A percentile compares a stretch with the other conserved stretches of the same genome.
Evolutionary conservation across 805 yeast genomes (phyloP).

Genomic region (Metschnikowia gelsemii): DNA sequence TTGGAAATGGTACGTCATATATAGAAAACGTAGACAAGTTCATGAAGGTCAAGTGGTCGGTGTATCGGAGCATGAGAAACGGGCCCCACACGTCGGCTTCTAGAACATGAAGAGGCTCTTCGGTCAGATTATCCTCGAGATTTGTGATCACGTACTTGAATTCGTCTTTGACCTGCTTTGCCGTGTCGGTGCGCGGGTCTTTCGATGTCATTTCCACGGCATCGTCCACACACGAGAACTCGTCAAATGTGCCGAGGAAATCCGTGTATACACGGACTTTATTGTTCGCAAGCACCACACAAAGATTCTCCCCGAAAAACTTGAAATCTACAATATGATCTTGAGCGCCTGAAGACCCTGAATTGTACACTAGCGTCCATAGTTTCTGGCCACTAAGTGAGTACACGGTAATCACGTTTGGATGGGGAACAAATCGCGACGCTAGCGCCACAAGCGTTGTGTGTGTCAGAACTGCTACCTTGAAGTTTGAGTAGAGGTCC

Average conservation of each 20-base stretch:
- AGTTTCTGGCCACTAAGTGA: conserved; percentile 35
- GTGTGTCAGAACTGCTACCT: conserved; percentile 49
- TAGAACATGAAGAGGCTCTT: conserved; percentile 28
- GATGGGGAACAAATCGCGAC: conserved; percentile 35
- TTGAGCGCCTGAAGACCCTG: conserved; percentile 36
- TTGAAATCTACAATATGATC: conserved; percentile 55
- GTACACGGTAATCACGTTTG: conserved; percentile 39
- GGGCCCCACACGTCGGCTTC: conserved; percentile 34
- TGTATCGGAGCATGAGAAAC: conserved; percentile 46
- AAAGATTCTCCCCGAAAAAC: conserved; percentile 52
- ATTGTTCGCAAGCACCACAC: conserved; percentile 55
- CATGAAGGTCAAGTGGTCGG: conserved; percentile 33
- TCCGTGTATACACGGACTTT: conserved; percentile 59
- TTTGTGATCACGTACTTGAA: conserved; percentile 27
- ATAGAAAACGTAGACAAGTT: conserved; percentile 41
- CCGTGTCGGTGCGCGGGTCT: no score
- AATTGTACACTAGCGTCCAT: conserved; percentile 39
- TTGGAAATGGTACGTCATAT: conserved; percentile 36
- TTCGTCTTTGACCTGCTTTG: not conserved
- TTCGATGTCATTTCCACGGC: conserved; percentile 3
- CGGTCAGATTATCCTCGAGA: conserved; percentile 33
- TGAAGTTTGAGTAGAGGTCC: conserved; percentile 37
- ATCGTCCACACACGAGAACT: conserved; percentile 32
- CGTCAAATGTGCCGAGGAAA: conserved; percentile 65
- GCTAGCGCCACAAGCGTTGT: conserved; percentile 58